phyloP scores from a whole-genome alignment of 495 filamentous ascomycete genomes.

The Daldinia vernicosa region DNA sequence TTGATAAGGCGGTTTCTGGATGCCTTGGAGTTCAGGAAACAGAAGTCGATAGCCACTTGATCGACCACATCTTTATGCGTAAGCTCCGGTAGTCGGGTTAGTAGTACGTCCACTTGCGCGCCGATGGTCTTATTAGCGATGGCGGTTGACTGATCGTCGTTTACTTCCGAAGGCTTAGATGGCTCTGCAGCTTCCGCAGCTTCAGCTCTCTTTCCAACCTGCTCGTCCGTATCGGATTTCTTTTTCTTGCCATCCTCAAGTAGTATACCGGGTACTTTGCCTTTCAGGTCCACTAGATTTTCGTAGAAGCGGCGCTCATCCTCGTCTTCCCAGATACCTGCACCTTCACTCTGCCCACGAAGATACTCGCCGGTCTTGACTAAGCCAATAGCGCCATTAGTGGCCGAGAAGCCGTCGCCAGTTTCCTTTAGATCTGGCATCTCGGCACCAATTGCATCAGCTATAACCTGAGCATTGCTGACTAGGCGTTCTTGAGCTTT shows the following conservation, averaged over 20 bases:
- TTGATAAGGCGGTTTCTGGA: slow-evolving; percentile 94
- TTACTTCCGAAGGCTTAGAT: slow-evolving; percentile 56
- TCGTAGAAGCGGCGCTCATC: slow-evolving; percentile 98
- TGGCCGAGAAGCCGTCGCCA: slow-evolving; percentile 68
- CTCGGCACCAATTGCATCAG: slow-evolving; percentile 86
- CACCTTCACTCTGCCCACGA: slow-evolving; percentile 85
- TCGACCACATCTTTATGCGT: slow-evolving; percentile 92
- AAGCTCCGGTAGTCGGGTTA: slow-evolving; percentile 87
- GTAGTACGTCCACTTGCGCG: slow-evolving; percentile 91
- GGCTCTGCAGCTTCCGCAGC: slow-evolving; percentile 60
- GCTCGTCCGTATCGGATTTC: slow-evolving; percentile 76
- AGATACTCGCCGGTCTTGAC: slow-evolving; percentile 94
- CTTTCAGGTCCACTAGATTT: slow-evolving; percentile 92
- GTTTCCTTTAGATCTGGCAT: slow-evolving; percentile 93
- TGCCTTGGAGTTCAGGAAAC: slow-evolving; percentile 97
- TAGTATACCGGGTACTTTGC: slow-evolving; percentile 91
- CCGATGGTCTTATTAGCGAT: slow-evolving; percentile 98
- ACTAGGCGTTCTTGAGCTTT: slow-evolving; percentile 93
- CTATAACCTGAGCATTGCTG: slow-evolving; percentile 88
- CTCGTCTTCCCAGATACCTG: slow-evolving; percentile 99
- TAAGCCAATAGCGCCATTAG: slow-evolving; percentile 84
- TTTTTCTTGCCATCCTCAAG: slow-evolving; percentile 97
- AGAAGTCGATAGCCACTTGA: slow-evolving; percentile 92
- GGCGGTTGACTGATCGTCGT: slow-evolving; percentile 87
- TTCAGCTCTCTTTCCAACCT: slow-evolving; percentile 66